Conservation (phyloP, 768 basidiomycete genomes). For the Exidia glandulosa region DNA sequence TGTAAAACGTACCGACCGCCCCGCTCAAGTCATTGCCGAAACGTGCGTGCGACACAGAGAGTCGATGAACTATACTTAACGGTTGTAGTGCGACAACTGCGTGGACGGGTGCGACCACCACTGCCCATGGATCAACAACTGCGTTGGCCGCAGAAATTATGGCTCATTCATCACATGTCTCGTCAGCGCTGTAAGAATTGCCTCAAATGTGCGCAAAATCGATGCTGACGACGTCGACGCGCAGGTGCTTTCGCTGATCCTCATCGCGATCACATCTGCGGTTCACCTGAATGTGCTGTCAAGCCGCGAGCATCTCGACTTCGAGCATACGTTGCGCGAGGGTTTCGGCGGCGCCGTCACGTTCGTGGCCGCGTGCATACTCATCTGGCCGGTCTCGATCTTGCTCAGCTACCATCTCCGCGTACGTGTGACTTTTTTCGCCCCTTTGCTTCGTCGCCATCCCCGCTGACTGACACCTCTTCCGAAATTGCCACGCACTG, state of each 20-base stretch:
- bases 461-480: conserved; percentile 7
- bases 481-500: too few species aligned
- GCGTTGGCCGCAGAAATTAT: conserved; percentile 91
- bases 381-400: conserved; percentile 77
- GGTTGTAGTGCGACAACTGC: conserved; percentile 82
- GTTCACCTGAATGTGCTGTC: conserved; percentile 68
- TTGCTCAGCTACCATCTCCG: conserved; percentile 77
- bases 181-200: conserved; percentile 51
- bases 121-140: conserved; percentile 89
- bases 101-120: conserved; percentile 93
- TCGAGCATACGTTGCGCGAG: conserved; percentile 31
- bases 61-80: conserved; percentile 1
- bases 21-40: conserved; percentile 88
- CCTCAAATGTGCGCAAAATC: not conserved
- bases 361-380: conserved; percentile 57
- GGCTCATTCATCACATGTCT: conserved; percentile 84
- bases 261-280: conserved; percentile 75
- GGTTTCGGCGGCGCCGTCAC: conserved; percentile 73
- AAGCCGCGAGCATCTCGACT: conserved; percentile 35
- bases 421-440: conserved; percentile 34
- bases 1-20: conserved; percentile 91
- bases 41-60: conserved; percentile 40
- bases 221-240: conserved; percentile 7
- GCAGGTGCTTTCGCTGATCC: conserved; percentile 61
- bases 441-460: not conserved